Conservation (phyloP, 176 grass and related monocot species). For the Alloteropsis semialata region DNA sequence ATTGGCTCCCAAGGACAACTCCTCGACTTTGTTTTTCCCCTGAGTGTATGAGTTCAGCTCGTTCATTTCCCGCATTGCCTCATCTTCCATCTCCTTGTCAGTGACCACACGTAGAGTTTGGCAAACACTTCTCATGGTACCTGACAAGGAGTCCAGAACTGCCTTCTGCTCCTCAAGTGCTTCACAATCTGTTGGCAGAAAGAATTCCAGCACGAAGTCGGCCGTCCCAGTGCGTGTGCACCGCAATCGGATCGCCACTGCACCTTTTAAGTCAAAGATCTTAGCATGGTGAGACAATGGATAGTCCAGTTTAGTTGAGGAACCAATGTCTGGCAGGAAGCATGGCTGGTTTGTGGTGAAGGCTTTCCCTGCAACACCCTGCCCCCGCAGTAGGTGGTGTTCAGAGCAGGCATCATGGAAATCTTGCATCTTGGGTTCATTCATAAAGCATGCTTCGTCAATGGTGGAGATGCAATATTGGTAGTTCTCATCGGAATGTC, state of each 20-base stretch:
- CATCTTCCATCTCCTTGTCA: constrained; percentile 70
- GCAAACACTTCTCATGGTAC: constrained; percentile 66
- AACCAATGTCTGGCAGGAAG: constrained; percentile 70
- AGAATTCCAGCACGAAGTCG: constrained; percentile 94
- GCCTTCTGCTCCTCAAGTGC: constrained; percentile 68
- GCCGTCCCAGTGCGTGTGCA: constrained; percentile 61
- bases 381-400: constrained; percentile 70
- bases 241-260: constrained; percentile 76
- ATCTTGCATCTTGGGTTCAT: constrained; percentile 49
- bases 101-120: constrained; percentile 73
- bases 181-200: constrained; percentile 63
- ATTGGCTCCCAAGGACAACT: constrained; percentile 38
- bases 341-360: constrained; percentile 82
- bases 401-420: constrained; percentile 93
- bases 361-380: constrained; percentile 80
- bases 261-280: constrained; percentile 84
- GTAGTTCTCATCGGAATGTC: constrained; percentile 89
- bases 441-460: constrained; percentile 69
- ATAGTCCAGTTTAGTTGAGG: constrained; percentile 64
- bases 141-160: constrained; percentile 81
- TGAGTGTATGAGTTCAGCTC: constrained; percentile 50
- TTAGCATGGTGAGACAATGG: constrained; percentile 89
- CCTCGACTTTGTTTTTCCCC: constrained; percentile 48
- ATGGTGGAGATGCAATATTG: constrained; percentile 70
- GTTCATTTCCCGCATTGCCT: constrained; percentile 44